These are phyloP conservation scores for Pseudevernia furfuracea DNA, from an alignment of 495 filamentous ascomycete species.

Conservation along the genomic window DNA sequence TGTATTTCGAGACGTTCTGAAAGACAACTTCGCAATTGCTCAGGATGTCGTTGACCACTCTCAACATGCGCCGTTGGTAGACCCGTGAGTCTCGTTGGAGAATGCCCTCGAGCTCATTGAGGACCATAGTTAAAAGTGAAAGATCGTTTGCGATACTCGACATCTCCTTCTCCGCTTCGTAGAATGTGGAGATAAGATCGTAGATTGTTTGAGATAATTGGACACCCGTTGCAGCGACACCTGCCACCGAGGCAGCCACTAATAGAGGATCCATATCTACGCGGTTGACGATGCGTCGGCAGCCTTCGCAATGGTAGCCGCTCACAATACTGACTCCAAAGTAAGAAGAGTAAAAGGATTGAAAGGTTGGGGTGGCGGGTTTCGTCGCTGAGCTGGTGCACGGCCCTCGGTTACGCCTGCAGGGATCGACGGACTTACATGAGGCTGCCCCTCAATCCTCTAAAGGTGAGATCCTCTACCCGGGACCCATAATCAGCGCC, in stretches of 20 bases:
- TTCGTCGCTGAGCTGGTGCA: not conserved
- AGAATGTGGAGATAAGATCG: not conserved
- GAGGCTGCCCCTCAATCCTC: not conserved
- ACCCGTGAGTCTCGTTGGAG: constrained; percentile 1
- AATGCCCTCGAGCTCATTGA: constrained; percentile 1
- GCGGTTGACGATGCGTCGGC: not conserved
- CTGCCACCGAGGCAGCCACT: constrained; percentile 1
- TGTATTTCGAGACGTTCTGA: not conserved
- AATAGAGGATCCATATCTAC: not conserved
- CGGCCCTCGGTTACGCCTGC: not conserved
- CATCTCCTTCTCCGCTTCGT: constrained; percentile 1
- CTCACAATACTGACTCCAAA: not conserved
- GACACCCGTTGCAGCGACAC: not conserved
- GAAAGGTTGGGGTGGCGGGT: not conserved
- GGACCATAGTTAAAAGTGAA: not conserved
- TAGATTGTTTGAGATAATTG: constrained; percentile 6
- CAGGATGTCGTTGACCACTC: not conserved
- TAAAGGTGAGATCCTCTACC: not conserved
- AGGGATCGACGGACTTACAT: constrained; percentile 1
- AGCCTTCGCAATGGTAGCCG: not conserved
- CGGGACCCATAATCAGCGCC: not conserved
- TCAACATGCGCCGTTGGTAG: not conserved
- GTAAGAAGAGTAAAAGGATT: not conserved
- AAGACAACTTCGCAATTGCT: not conserved
- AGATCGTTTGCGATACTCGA: constrained; percentile 1